These are phyloP conservation scores for Mucor piriformis DNA, from an alignment of 371 early-diverging fungal species.

Conservation along the genomic window DNA sequence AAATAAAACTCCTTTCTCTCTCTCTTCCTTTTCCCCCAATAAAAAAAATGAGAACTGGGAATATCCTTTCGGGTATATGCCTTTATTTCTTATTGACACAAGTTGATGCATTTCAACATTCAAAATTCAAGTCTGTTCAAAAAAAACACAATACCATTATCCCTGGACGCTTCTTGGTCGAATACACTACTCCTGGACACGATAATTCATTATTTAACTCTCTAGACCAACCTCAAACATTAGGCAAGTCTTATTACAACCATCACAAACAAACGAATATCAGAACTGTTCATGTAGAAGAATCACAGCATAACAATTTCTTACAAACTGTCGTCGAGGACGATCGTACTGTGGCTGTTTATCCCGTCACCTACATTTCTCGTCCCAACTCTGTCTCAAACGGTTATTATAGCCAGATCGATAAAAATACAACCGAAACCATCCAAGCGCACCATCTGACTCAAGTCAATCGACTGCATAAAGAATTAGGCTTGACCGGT, in stretches of 20 bases:
- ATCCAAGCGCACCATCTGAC: conserved; percentile 54
- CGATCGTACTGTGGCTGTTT: conserved; percentile 6
- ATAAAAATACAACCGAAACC: not conserved
- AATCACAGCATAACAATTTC: conserved; percentile 1
- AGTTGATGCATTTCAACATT: not conserved
- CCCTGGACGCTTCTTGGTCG: conserved; percentile 11
- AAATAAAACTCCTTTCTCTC: not conserved
- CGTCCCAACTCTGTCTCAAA: conserved; percentile 10
- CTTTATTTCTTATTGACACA: not conserved
- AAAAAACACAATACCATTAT: not conserved
- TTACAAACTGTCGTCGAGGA: conserved; percentile 3
- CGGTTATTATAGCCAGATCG: conserved; percentile 8
- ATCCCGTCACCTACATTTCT: conserved; percentile 12
- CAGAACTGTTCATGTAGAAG: not conserved
- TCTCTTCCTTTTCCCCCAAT: not conserved
- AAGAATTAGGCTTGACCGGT: conserved; percentile 55
- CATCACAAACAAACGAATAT: not conserved
- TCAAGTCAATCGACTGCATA: conserved; percentile 57
- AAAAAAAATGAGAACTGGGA: not conserved
- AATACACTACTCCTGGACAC: not conserved
- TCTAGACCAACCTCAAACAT: not conserved
- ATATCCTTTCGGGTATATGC: not conserved
- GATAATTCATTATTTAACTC: not conserved
- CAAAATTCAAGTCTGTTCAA: not conserved
- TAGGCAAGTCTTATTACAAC: not conserved